These are phyloP conservation scores for Chiua virens DNA, from an alignment of 768 basidiomycete species.

Conservation along the genomic window DNA sequence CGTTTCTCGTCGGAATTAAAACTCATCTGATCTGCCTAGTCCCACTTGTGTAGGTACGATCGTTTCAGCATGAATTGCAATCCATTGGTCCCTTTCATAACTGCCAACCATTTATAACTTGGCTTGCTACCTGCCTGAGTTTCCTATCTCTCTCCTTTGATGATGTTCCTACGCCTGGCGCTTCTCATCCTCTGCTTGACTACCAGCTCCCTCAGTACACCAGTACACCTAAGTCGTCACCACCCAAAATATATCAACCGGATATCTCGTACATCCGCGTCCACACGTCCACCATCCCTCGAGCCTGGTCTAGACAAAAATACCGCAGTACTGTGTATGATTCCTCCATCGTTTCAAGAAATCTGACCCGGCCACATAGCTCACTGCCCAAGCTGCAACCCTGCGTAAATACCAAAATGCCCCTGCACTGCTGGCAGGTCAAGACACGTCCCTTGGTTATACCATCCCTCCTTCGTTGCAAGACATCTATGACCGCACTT, in stretches of 20 bases:
- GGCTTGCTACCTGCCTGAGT: background rate
- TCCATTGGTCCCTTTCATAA: slow-evolving; percentile 9
- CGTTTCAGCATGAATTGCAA: slow-evolving; percentile 7
- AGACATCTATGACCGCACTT: slow-evolving; percentile 16
- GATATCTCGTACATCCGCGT: background rate
- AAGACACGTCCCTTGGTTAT: slow-evolving; percentile 5
- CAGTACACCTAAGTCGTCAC: slow-evolving; percentile 6
- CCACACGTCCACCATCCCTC: background rate
- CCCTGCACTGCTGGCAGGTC: slow-evolving; percentile 11
- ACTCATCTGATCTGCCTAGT: background rate
- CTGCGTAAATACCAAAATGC: slow-evolving; percentile 19
- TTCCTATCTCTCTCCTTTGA: background rate
- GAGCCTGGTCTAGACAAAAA: background rate
- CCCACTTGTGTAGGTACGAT: background rate
- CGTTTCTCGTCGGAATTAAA: slow-evolving; percentile 8
- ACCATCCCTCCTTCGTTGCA: slow-evolving; percentile 12
- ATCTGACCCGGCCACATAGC: slow-evolving; percentile 8
- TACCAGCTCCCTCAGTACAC: slow-evolving; percentile 5
- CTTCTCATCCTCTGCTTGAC: slow-evolving; percentile 10
- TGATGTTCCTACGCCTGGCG: slow-evolving; percentile 10
- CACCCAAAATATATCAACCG: background rate
- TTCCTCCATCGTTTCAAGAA: background rate
- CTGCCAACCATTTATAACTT: slow-evolving; percentile 3
- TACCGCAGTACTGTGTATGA: slow-evolving; percentile 6
- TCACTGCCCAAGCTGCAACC: slow-evolving; percentile 11